A percentile compares a stretch with the other conserved stretches of the same genome.
phyloP scores from a whole-genome alignment of 305 asterid genomes.

The Fraxinus sp. region DNA sequence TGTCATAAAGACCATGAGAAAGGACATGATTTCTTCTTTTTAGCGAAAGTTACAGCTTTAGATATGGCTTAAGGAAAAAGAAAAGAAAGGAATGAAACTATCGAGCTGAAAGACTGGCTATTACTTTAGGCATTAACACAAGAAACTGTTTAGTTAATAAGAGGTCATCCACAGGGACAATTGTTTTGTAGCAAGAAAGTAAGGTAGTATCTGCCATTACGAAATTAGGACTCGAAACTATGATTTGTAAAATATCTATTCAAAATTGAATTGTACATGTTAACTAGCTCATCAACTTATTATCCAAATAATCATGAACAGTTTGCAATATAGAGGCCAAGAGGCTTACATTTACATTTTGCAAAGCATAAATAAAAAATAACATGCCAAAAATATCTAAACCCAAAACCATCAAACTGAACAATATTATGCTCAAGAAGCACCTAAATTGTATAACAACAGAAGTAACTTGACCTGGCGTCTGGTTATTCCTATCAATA shows the following conservation, averaged over 20 bases:
- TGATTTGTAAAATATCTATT: conserved; percentile 6
- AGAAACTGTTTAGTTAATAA: background rate
- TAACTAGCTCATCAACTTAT: background rate
- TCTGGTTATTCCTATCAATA: conserved; percentile 52
- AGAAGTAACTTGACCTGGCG: conserved; percentile 31
- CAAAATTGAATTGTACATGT: background rate
- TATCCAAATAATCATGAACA: background rate
- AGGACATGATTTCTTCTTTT: background rate
- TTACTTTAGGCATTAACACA: background rate
- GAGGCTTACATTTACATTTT: background rate
- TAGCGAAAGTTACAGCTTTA: background rate
- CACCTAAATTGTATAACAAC: background rate
- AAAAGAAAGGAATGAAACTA: background rate
- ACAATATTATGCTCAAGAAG: background rate
- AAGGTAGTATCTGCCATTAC: background rate
- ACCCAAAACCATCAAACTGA: background rate
- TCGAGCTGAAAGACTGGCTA: background rate
- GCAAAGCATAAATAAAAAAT: background rate
- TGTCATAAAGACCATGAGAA: background rate
- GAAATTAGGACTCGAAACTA: background rate
- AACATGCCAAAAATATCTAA: background rate
- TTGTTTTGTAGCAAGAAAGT: background rate
- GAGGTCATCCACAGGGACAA: background rate
- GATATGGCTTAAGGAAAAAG: background rate
- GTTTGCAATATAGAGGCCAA: conserved; percentile 7